These are phyloP conservation scores for Zea mays DNA, from an alignment of 176 grass and related monocot species.

Conservation along the genomic window DNA sequence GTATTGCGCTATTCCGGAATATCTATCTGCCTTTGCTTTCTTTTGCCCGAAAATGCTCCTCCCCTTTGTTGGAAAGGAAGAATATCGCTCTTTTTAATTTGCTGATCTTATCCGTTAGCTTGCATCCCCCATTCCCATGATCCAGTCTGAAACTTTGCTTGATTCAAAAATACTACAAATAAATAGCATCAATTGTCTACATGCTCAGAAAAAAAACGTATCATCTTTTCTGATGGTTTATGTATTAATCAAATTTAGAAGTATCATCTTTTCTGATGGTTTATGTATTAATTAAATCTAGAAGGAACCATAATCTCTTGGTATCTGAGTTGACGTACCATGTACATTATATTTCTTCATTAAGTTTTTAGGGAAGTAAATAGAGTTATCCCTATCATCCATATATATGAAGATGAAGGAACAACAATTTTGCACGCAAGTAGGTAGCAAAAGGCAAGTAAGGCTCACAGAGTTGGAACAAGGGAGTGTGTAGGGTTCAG, in stretches of 20 bases:
- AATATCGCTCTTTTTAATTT: neutral
- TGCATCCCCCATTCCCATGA: neutral
- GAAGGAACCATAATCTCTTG: neutral
- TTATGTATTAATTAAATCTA: too few species aligned
- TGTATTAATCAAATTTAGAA: neutral
- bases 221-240: neutral
- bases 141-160: neutral
- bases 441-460: neutral
- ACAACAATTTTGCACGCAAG: neutral
- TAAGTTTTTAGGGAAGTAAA: neutral
- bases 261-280: too few species aligned
- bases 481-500: neutral
- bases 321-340: neutral
- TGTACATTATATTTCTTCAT: neutral
- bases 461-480: too few species aligned
- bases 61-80: conserved; percentile 29
- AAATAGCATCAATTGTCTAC: neutral
- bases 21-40: conserved; percentile 16
- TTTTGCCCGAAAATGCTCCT: neutral
- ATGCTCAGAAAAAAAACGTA: neutral
- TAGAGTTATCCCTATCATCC: neutral
- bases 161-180: neutral
- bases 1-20: conserved; percentile 9
- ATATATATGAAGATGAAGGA: neutral
- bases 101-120: conserved; percentile 14